These are phyloP conservation scores for Botryobasidium botryosum DNA, from an alignment of 768 basidiomycete genomes.

Conservation along the genomic window DNA sequence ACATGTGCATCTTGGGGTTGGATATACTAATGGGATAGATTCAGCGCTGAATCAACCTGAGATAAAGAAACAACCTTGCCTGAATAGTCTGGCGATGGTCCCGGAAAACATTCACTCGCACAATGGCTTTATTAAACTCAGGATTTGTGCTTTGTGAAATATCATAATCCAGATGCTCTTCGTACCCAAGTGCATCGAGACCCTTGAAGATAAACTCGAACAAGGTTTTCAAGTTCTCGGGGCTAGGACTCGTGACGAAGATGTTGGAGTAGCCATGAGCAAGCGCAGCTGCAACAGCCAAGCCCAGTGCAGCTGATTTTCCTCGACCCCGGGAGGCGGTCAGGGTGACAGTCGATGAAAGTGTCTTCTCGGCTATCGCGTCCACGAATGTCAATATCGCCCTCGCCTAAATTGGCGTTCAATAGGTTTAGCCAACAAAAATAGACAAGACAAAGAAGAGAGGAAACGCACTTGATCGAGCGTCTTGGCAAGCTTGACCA, in stretches of 20 bases:
- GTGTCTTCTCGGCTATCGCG: conserved; percentile 80
- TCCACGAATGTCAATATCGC: conserved; percentile 90
- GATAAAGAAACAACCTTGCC: conserved; percentile 25
- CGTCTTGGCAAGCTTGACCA: conserved; percentile 81
- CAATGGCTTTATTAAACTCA: conserved; percentile 88
- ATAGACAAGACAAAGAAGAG: background rate
- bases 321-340: conserved; percentile 92
- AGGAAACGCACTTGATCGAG: conserved; percentile 52
- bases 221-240: conserved; percentile 94
- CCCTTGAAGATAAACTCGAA: conserved; percentile 98
- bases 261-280: conserved; percentile 93
- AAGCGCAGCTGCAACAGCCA: conserved; percentile 84
- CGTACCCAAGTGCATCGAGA: conserved; percentile 83
- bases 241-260: conserved; percentile 93
- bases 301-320: conserved; percentile 90
- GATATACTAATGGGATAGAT: conserved; percentile 53
- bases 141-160: conserved; percentile 89
- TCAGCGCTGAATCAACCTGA: background rate
- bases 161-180: conserved; percentile 96
- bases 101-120: conserved; percentile 85
- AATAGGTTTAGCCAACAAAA: background rate
- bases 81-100: conserved; percentile 94
- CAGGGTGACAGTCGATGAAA: conserved; percentile 86
- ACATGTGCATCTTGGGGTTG: conserved; percentile 97
- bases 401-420: conserved; percentile 38